A percentile compares a stretch with the other conserved stretches of the same genome.
Conservation (phyloP, 116 monocot genomes). For the Thalassia testudinum region DNA sequence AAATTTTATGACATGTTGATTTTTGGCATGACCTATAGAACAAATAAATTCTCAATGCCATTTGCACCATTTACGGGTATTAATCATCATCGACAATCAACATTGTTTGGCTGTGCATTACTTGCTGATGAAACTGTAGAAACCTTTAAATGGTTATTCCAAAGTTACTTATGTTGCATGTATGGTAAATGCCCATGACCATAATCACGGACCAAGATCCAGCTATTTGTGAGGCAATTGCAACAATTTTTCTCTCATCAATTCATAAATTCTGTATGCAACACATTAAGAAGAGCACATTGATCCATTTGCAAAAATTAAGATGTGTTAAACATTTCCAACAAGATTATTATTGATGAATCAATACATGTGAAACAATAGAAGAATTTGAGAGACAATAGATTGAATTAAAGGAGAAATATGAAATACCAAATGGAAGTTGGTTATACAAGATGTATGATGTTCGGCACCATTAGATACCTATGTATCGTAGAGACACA, state of each 20-base stretch:
- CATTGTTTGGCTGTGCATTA: no score
- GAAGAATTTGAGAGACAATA: constrained; percentile 9
- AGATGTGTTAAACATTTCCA: background rate
- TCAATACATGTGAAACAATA: constrained; percentile 1
- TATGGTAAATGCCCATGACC: constrained; percentile 1
- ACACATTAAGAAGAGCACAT: no score
- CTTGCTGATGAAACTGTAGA: constrained; percentile 1
- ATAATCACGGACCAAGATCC: constrained; percentile 6
- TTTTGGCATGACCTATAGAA: constrained; percentile 4
- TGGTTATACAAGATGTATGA: background rate
- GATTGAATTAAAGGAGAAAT: no score
- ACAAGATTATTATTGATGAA: background rate
- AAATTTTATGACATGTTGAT: background rate
- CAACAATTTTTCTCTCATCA: background rate
- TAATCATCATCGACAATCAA: no score
- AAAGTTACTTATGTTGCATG: constrained; percentile 1
- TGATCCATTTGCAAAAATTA: no score
- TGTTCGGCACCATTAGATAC: background rate
- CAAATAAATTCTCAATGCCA: background rate
- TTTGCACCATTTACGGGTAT: constrained; percentile 6
- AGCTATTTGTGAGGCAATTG: constrained; percentile 1
- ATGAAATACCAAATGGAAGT: background rate
- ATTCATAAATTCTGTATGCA: background rate
- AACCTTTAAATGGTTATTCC: constrained; percentile 7
- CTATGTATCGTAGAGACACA: background rate